Evolutionary conservation across 1,284 basidiomycete genomes (phyloP), one percentile per base, ranked within the genome.

Genomic region (Ustilago vetiveriae): DNA sequence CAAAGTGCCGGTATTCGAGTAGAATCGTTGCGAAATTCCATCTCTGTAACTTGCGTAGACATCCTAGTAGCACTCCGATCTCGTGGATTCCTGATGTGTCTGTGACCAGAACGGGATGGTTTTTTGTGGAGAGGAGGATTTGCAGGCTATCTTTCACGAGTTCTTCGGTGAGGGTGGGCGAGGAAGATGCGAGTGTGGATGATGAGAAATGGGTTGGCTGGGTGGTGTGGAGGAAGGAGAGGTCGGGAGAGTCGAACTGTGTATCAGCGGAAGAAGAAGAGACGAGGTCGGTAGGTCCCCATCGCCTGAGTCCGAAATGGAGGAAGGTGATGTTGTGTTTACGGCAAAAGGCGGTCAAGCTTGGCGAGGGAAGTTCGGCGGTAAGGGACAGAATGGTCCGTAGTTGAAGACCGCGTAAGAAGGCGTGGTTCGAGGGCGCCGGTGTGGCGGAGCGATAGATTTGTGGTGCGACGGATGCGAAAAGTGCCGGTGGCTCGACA

Each of bases 1-100:
- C 78, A 68, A 80, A 80, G 22, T 64, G 54, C 4, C 76, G 58
- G 26, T 81, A 81, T 63, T 80, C 79, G 10, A 78, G 51, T 4
- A 80, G 44, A 39, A 81, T 81, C 24, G 73, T 76, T 0, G 74
- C 72, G 24, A 81, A 76, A 56, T 81, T 80, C 74, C 78, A 77
- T 7, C 76, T 32, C 42, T 79, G 75, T 26, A 81, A 66, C 26
- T 78, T 78, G 33, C 79, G 54, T 3, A 81, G 47, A 36, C 79
- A 81, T 13, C 73, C 79, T 0, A 80, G 57, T 8, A 80, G 63
- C 0, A 78, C 65, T 6, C 78, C 78, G 2, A 75, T 74, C 43
- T 81, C 79, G 44, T 78, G 78, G 11, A 80, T 76, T 0, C 79
- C 79, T 0, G 75, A 64, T 7, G 67, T 71, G 47, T 81, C 79